A percentile compares a stretch with the other conserved stretches of the same genome.
phyloP scores from a whole-genome alignment of 495 filamentous ascomycete species.

The Durotheca rogersii region DNA sequence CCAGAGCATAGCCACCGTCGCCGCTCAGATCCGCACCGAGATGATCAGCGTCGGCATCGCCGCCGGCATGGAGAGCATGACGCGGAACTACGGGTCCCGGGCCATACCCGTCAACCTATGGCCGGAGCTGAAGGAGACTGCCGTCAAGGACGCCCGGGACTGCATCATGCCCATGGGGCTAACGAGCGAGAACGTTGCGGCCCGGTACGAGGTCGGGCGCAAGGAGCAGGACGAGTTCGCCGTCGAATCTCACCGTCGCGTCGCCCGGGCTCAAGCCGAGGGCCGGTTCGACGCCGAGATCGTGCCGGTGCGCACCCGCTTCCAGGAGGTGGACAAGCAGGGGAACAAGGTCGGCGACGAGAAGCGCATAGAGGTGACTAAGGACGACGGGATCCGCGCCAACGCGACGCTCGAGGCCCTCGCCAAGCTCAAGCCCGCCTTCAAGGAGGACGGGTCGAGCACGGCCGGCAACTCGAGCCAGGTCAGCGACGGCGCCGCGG shows the following conservation, averaged over 20 bases:
- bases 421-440: conserved; percentile 79
- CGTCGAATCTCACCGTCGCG: conserved; percentile 68
- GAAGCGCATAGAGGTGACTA: conserved; percentile 55
- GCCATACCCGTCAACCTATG: conserved; percentile 85
- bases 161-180: conserved; percentile 94
- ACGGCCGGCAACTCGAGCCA: conserved; percentile 89
- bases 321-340: conserved; percentile 63
- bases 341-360: conserved; percentile 56
- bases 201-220: conserved; percentile 69
- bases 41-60: conserved; percentile 78
- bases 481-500: conserved; percentile 85
- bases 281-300: conserved; percentile 79
- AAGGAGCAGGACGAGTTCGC: conserved; percentile 83
- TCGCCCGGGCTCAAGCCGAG: conserved; percentile 62
- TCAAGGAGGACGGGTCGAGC: conserved; percentile 66
- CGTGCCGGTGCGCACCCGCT: conserved; percentile 66
- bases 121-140: conserved; percentile 64
- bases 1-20: conserved; percentile 68
- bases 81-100: conserved; percentile 75
- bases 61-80: conserved; percentile 94
- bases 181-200: conserved; percentile 88
- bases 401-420: conserved; percentile 67
- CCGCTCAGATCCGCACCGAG: conserved; percentile 68
- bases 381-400: conserved; percentile 80
- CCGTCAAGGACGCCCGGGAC: conserved; percentile 69